A percentile compares a stretch with the other conserved stretches of the same genome.
These are phyloP conservation scores for Sextonia rubra DNA, from an alignment of 164 flowering plant species.

Conservation along the genomic window DNA sequence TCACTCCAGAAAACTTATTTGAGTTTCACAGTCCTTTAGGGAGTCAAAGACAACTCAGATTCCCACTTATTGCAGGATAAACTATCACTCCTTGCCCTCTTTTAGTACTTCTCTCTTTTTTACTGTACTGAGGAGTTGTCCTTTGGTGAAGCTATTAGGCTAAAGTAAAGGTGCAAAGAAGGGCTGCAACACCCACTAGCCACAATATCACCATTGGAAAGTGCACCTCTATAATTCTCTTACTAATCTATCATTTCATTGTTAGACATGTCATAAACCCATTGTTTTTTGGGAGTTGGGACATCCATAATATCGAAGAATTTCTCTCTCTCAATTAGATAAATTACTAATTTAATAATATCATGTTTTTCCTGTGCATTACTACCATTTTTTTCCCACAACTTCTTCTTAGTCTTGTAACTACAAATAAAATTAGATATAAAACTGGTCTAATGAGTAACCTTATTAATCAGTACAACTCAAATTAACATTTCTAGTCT, in stretches of 20 bases:
- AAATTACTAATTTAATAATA: neutral
- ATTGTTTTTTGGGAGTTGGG: neutral
- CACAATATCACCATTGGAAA: neutral
- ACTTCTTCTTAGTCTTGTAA: neutral
- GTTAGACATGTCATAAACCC: neutral
- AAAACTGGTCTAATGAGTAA: too few relatives aligned
- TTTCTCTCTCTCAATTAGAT: neutral
- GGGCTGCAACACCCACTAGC: neutral
- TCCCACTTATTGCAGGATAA: neutral
- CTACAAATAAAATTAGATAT: too few relatives aligned
- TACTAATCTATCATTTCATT: neutral
- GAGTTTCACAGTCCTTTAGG: slow-evolving; percentile 14
- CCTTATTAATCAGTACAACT: too few relatives aligned
- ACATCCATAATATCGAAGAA: neutral
- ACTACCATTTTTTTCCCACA: neutral
- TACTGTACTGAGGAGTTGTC: slow-evolving; percentile 1
- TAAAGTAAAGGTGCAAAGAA: neutral
- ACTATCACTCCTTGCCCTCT: neutral
- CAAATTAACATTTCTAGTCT: too few relatives aligned
- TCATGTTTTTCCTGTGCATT: neutral
- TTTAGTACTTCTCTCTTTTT: neutral
- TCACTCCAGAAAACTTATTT: neutral
- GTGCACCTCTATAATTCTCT: neutral
- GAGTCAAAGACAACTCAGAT: slow-evolving; percentile 6
- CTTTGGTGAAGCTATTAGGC: slow-evolving; percentile 11